These are phyloP conservation scores for Coelastrella sp. DNA, from an alignment of 139 green algal genomes.

Conservation along the genomic window DNA sequence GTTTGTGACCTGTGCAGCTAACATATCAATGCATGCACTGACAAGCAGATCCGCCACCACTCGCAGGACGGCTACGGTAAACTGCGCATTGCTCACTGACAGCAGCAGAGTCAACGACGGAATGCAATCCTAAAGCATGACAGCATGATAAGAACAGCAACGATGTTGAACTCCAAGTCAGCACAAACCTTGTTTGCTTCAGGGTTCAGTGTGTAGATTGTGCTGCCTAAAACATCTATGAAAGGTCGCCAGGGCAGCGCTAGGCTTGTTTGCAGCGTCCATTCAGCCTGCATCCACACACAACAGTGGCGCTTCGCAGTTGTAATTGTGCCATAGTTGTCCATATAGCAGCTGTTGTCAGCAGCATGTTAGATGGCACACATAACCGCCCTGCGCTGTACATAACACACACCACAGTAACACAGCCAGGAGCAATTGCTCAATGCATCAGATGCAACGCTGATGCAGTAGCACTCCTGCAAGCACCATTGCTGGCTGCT, in stretches of 20 bases:
- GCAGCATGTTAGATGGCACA: neutral
- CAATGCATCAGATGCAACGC: neutral
- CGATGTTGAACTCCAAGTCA: neutral
- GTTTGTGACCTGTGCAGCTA: no score
- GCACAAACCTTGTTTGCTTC: slow-evolving; percentile 36
- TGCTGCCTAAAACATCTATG: slow-evolving; percentile 60
- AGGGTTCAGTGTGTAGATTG: slow-evolving; percentile 62
- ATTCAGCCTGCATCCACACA: slow-evolving; percentile 45
- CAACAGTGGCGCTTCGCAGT: no score
- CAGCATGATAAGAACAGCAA: neutral
- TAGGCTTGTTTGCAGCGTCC: slow-evolving; percentile 60
- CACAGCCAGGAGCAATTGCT: neutral
- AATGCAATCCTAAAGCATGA: neutral
- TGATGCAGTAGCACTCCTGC: neutral
- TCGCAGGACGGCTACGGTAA: no score
- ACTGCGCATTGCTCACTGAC: no score
- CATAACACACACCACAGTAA: no score
- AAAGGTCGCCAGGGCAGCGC: slow-evolving; percentile 49
- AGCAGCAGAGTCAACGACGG: no score
- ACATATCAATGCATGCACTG: no score
- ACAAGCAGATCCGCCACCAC: no score
- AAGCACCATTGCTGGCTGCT: neutral
- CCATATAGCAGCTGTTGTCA: neutral
- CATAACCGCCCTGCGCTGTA: neutral
- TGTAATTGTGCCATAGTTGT: neutral